Conservation (phyloP, 805 yeast species). For the Candida lessepsii region DNA sequence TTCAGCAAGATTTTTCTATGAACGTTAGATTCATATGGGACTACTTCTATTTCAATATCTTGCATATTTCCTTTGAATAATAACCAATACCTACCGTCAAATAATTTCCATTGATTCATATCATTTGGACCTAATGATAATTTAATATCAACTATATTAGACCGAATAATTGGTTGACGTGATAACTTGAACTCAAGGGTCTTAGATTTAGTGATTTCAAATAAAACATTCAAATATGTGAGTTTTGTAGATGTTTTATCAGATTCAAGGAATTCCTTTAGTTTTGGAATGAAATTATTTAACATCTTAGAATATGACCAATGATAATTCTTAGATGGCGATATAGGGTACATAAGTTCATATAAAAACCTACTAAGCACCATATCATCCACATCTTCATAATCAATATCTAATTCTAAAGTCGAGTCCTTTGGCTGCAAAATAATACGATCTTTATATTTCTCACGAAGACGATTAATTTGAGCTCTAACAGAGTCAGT, state of each 20-base stretch:
- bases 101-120: constrained; percentile 26
- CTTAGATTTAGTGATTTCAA: constrained; percentile 15
- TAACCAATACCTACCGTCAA: constrained; percentile 41
- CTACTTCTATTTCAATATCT: constrained; percentile 8
- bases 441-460: constrained; percentile 2
- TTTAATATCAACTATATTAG: constrained; percentile 6
- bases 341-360: constrained; percentile 23
- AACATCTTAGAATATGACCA: constrained; percentile 41
- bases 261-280: constrained; percentile 12
- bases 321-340: constrained; percentile 35
- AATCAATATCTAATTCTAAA: neutral
- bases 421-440: constrained; percentile 4
- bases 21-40: constrained; percentile 17
- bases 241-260: constrained; percentile 12
- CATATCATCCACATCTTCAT: constrained; percentile 7
- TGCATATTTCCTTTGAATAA: constrained; percentile 3
- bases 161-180: constrained; percentile 22
- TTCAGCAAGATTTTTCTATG: constrained; percentile 8
- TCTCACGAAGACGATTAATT: constrained; percentile 9
- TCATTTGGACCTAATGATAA: neutral
- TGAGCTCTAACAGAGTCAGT: constrained; percentile 8
- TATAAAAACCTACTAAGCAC: constrained; percentile 32
- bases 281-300: constrained; percentile 28
- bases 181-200: constrained; percentile 13
- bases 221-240: constrained; percentile 23